Evolutionary conservation across 495 filamentous ascomycete genomes (phyloP).

Genomic region (Staphylotrichum longicolle): DNA sequence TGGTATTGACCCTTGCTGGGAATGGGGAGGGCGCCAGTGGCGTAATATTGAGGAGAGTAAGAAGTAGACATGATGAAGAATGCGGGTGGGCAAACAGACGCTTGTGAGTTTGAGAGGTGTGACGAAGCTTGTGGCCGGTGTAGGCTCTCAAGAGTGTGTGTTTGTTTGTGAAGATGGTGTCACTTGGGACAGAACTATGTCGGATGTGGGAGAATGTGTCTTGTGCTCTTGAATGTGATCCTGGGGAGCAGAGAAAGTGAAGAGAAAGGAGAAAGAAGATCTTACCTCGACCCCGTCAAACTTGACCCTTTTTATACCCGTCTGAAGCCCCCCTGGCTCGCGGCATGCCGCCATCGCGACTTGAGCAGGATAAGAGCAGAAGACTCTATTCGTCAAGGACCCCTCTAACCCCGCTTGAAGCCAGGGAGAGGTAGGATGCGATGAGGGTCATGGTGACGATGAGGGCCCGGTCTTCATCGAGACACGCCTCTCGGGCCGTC

Average conservation of each 20-base stretch:
- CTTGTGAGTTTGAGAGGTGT: slow-evolving; percentile 18
- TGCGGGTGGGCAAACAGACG: neutral
- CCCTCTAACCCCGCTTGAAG: slow-evolving; percentile 46
- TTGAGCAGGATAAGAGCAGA: slow-evolving; percentile 49
- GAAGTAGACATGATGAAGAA: slow-evolving; percentile 50
- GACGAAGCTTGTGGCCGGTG: slow-evolving; percentile 16
- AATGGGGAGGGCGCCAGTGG: slow-evolving; percentile 60
- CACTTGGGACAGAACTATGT: slow-evolving; percentile 16
- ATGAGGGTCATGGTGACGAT: slow-evolving; percentile 39
- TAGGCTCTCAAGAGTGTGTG: slow-evolving; percentile 5
- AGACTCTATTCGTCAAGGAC: slow-evolving; percentile 48
- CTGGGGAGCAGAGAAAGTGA: slow-evolving; percentile 40
- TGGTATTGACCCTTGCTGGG: slow-evolving; percentile 54
- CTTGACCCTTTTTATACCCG: slow-evolving; percentile 63
- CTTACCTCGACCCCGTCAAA: slow-evolving; percentile 37
- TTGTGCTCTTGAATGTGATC: slow-evolving; percentile 7
- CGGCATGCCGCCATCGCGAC: slow-evolving; percentile 37
- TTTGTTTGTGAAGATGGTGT: slow-evolving; percentile 15
- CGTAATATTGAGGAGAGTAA: slow-evolving; percentile 55
- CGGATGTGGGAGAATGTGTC: neutral
- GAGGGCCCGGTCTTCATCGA: slow-evolving; percentile 26
- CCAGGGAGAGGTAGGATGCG: slow-evolving; percentile 36
- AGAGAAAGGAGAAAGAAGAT: slow-evolving; percentile 56
- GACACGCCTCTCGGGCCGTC: slow-evolving; percentile 38
- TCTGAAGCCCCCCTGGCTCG: slow-evolving; percentile 32